Base-by-base conservation (phyloP, 2,329 filamentous ascomycete genomes). In the Sphaerulina musiva region DNA sequence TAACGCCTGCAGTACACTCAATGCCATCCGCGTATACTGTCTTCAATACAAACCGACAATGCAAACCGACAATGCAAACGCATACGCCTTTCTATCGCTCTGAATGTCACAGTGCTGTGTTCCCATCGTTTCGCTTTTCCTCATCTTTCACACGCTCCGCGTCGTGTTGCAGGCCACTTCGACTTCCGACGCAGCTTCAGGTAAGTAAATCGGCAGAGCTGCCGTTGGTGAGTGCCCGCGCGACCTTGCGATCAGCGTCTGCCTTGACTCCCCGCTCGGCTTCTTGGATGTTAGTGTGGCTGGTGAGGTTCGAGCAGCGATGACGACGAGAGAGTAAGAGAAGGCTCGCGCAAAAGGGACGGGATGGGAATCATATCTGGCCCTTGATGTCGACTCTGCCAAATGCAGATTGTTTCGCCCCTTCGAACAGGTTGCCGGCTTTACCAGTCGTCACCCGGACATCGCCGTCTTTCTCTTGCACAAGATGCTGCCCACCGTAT, bases 341-440 rank as follows among this genome's bases (percentile, higher is more conserved):
- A 31, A 39, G 23, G 38, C 41, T 36, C 26, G 45, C 43, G 38
- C 36, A 34, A 32, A 26, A 39, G 42, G 45, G 36, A 45, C 29
- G 45, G 38, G 14, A 31, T 8, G 12, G 23, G 34, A 34, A 46
- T 58, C 76, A 93, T 69, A 96, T 95, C 75, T 97, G 92, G 68
- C 92, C 91, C 76, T 97, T 96, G 77, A 97, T 95, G 75, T 97
- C 91, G 77, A 97, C 86, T 69, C 84, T 85, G 68, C 83, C 81
- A 73, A 95, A 95, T 46, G 92, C 92, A 59, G 80, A 78, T 39
- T 77, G 73, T 69, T 85, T 86, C 55, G 87, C 82, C 50, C 74
- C 70, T 69, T 96, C 89, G 72, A 97, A 95, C 17, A 86, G 73
- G 41, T 72, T 69, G 48, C 80, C 81, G 47, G 86, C 87, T 74